phyloP scores from a whole-genome alignment of 768 basidiomycete genomes.

The Russula foetens region DNA sequence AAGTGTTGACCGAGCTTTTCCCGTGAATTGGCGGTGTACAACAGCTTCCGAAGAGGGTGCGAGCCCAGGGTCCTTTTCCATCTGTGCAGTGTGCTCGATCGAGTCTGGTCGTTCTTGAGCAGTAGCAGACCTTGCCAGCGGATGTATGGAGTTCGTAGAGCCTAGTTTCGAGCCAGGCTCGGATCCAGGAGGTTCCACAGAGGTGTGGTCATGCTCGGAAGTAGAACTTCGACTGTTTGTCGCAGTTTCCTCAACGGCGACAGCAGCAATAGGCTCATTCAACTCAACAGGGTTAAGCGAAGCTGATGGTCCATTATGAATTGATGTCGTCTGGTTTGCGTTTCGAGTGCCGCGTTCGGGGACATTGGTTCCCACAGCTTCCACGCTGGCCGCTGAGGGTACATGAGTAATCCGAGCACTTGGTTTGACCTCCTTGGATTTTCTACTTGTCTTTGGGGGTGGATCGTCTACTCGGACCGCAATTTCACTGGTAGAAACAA shows the following conservation, averaged over 20 bases:
- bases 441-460: not conserved
- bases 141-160: not conserved
- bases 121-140: not conserved
- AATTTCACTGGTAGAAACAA: not conserved
- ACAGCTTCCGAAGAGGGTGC: not conserved
- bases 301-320: not conserved
- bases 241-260: not conserved
- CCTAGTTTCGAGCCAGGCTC: not conserved
- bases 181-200: not conserved
- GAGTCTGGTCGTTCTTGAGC: not conserved
- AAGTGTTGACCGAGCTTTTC: not conserved
- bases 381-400: not conserved
- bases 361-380: not conserved
- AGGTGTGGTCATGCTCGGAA: not conserved
- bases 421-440: not conserved
- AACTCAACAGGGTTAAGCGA: not conserved
- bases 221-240: not conserved
- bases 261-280: not conserved
- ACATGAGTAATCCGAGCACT: not conserved
- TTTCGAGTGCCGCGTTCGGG: not conserved
- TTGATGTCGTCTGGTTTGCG: not conserved
- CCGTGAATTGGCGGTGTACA: not conserved
- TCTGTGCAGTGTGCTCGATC: not conserved
- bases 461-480: not conserved
- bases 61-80: slow-evolving; percentile 1